phyloP scores from a whole-genome alignment of 306 rosid species.

The Clitoria ternatea region DNA sequence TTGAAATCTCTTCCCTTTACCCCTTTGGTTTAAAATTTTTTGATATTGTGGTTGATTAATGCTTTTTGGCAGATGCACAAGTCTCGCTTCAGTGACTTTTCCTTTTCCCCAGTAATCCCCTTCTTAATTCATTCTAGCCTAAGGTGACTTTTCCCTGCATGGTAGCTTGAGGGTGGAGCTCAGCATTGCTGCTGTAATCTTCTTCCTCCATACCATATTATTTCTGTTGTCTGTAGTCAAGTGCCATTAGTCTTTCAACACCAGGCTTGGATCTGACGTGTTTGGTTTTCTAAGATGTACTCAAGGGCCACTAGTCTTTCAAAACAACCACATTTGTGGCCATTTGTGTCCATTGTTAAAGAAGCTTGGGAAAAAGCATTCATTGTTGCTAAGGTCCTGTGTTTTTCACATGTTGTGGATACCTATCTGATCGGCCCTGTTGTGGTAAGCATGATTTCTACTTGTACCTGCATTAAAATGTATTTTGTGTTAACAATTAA shows the following conservation, averaged over 20 bases:
- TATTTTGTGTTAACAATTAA: background rate
- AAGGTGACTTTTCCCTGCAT: background rate
- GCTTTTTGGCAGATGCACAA: background rate
- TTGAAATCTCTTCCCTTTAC: background rate
- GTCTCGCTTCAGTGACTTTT: background rate
- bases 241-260: background rate
- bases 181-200: background rate
- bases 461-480: background rate
- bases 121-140: background rate
- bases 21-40: background rate
- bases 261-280: background rate
- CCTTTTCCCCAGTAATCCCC: background rate
- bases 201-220: background rate
- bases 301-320: too few relatives aligned
- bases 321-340: conserved; percentile 10
- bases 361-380: conserved; percentile 32
- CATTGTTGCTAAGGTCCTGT: conserved; percentile 21
- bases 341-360: conserved; percentile 9
- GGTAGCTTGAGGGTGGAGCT: background rate
- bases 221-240: background rate
- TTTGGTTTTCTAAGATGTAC: background rate
- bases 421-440: conserved; percentile 31
- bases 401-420: conserved; percentile 45
- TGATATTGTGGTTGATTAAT: background rate
- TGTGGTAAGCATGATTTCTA: conserved; percentile 29